Base-by-base conservation (phyloP, 2,329 filamentous ascomycete species). In the Sporothrix protearum region DNA sequence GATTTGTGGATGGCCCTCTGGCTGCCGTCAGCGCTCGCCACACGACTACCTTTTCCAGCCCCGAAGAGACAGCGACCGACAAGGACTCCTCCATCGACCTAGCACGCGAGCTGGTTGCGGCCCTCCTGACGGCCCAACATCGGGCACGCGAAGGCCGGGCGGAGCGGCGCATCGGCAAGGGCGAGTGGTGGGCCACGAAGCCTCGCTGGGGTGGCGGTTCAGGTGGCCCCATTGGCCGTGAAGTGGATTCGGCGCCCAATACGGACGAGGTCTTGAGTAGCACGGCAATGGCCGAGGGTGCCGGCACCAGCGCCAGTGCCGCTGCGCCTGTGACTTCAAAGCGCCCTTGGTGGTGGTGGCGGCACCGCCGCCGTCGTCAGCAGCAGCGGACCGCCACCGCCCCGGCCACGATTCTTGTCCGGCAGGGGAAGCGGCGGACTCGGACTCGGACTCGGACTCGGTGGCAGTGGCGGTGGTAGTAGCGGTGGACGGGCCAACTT, bases 111-210 rank as follows among this genome's bases (percentile, higher is more conserved):
- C 78, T 90, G 0, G 81, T 89, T 36, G 87, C 88, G 3, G 85
- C 87, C 0, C 80, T 91, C 3, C 81, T 89, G 63, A 88, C 88
- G 8, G 89, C 89, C 0, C 89, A 91, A 77, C 88, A 90, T 73
- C 86, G 89, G 22, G 83, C 85, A 12, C 86, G 88, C 16, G 84
- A 89, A 74, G 86, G 86, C 42, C 85, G 83, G 71, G 79, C 79
- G 0, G 89, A 91, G 78, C 82, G 82, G 68, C 82, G 85, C 0
- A 84, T 89, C 71, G 88, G 88, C 1, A 83, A 88, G 69, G 85
- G 82, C 22, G 81, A 85, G 73, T 91, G 88, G 88, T 91, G 88
- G 88, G 83, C 87, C 0, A 84, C 83, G 8, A 84, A 83, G 75
- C 85, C 83, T 45, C 85, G 88, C 71, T 91, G 88, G 88, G 88